Evolutionary conservation across 805 yeast species (phyloP).

Genomic region (Sugiyamaella chiloensis): DNA sequence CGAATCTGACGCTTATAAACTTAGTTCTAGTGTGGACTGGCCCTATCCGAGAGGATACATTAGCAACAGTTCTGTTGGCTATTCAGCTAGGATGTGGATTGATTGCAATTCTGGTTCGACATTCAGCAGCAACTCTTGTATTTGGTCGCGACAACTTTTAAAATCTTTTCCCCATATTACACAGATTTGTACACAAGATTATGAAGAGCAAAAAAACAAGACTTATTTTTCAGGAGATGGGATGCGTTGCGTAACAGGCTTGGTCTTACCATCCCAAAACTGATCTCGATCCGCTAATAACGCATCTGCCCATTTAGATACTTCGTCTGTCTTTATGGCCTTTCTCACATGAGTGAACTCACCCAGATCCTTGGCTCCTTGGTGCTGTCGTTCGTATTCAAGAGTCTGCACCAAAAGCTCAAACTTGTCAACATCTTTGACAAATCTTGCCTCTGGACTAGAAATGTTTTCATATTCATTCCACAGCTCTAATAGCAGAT

Average conservation of each 20-base stretch:
- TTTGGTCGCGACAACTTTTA: conserved; percentile 85
- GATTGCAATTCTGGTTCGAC: conserved; percentile 66
- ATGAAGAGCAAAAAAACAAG: too few species aligned
- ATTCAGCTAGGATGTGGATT: conserved; percentile 69
- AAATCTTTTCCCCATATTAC: not conserved
- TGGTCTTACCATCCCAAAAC: conserved; percentile 35
- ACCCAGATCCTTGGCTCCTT: conserved; percentile 54
- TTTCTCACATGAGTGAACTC: conserved; percentile 66
- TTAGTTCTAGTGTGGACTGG: conserved; percentile 82
- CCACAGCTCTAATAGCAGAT: conserved; percentile 71
- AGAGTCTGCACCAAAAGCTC: conserved; percentile 56
- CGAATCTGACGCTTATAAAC: conserved; percentile 87
- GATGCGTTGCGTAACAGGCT: conserved; percentile 9
- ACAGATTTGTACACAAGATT: too few species aligned
- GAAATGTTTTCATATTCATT: conserved; percentile 84
- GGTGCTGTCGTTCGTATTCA: conserved; percentile 68
- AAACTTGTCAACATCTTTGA: conserved; percentile 91
- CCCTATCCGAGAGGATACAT: conserved; percentile 78
- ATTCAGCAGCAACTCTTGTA: conserved; percentile 76
- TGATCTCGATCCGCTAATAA: conserved; percentile 45
- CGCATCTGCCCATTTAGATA: conserved; percentile 64
- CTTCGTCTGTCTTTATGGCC: conserved; percentile 67
- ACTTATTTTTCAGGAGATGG: not conserved
- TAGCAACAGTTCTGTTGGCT: conserved; percentile 58
- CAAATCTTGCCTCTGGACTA: conserved; percentile 79